A percentile compares a stretch with the other conserved stretches of the same genome.
Evolutionary conservation across 2,329 filamentous ascomycete genomes (phyloP).

Genomic region (Trichophyton schoenleinii): DNA sequence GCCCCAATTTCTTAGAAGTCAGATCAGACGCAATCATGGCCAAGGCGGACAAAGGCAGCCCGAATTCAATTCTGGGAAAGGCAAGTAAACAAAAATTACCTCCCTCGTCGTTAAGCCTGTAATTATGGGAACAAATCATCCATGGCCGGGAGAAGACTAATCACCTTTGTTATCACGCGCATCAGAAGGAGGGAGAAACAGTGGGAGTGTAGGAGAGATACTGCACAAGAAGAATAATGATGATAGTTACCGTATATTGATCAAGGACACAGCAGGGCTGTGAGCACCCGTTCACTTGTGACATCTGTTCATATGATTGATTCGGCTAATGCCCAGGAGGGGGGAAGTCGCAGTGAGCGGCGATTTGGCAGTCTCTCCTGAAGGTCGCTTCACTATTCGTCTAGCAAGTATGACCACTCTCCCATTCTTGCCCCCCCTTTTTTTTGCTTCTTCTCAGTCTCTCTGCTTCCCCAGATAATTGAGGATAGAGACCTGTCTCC

Average conservation of each 20-base stretch:
- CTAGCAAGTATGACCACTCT: neutral
- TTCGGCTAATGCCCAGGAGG: neutral
- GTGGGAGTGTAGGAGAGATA: too few species aligned
- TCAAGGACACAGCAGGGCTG: neutral
- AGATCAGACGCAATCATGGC: neutral
- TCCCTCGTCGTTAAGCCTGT: neutral
- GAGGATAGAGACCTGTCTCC: neutral
- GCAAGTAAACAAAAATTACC: too few species aligned
- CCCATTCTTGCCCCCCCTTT: neutral
- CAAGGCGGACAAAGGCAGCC: conserved; percentile 1
- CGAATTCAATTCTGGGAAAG: neutral
- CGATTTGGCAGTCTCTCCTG: neutral
- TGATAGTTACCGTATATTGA: neutral
- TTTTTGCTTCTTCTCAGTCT: too few species aligned
- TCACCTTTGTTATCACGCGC: neutral
- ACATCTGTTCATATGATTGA: conserved; percentile 4
- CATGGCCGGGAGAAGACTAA: neutral
- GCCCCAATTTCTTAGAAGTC: neutral
- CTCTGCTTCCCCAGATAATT: too few species aligned
- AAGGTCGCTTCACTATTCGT: neutral
- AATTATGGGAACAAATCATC: neutral
- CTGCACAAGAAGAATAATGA: too few species aligned
- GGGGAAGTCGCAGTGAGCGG: neutral
- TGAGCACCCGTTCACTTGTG: neutral
- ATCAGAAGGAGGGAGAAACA: neutral